Conservation (phyloP, 179 eudicot species). For the Spinacia oleracea region DNA sequence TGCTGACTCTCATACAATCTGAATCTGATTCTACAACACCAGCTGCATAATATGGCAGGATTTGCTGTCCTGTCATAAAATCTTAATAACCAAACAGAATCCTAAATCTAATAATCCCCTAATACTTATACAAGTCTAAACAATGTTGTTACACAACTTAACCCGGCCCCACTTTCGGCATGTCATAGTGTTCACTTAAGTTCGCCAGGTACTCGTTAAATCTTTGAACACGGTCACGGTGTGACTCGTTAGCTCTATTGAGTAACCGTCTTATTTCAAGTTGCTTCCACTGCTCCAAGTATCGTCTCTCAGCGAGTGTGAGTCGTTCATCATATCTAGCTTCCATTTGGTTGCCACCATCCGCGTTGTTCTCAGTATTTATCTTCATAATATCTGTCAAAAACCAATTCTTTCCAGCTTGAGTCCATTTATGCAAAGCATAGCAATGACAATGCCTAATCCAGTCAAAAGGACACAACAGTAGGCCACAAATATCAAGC, state of each 20-base stretch:
- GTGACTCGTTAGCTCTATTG: slow-evolving; percentile 63
- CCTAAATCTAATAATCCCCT: background rate
- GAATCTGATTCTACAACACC: background rate
- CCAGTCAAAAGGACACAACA: background rate
- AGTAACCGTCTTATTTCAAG: slow-evolving; percentile 59
- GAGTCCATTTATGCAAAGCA: background rate
- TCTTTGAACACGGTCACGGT: slow-evolving; percentile 69
- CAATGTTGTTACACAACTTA: slow-evolving; percentile 4
- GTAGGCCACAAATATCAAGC: background rate
- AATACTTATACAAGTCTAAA: too few relatives aligned
- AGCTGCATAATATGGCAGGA: background rate
- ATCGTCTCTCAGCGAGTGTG: slow-evolving; percentile 86
- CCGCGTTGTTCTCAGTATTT: background rate
- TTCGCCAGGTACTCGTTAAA: slow-evolving; percentile 84
- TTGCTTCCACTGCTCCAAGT: slow-evolving; percentile 66
- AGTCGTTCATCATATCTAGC: slow-evolving; percentile 41
- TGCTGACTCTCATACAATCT: background rate
- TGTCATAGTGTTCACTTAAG: slow-evolving; percentile 89
- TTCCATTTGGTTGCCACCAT: slow-evolving; percentile 13
- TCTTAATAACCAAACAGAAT: background rate
- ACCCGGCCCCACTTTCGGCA: slow-evolving; percentile 97
- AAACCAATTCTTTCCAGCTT: slow-evolving; percentile 17
- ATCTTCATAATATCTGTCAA: slow-evolving; percentile 28
- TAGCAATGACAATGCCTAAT: background rate
- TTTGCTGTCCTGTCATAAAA: background rate